Conservation (phyloP, 129 eudicot species). For the Artemisia tridentata region DNA sequence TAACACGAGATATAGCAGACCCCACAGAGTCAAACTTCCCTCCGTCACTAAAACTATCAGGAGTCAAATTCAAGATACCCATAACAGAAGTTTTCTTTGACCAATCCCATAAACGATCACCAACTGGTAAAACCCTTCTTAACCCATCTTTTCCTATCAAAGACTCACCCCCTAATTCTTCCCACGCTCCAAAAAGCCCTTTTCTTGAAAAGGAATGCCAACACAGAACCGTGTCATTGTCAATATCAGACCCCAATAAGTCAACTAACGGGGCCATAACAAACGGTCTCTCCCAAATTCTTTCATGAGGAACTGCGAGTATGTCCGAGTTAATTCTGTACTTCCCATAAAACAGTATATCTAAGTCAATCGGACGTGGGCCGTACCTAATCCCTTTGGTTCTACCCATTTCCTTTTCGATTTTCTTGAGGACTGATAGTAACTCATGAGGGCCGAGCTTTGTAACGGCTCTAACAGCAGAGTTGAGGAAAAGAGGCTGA, state of each 20-base stretch:
- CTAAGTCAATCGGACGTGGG: slow-evolving; percentile 93
- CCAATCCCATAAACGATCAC: slow-evolving; percentile 69
- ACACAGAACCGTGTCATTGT: slow-evolving; percentile 45
- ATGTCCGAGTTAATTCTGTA: slow-evolving; percentile 53
- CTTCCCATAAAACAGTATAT: slow-evolving; percentile 74
- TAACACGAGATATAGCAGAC: slow-evolving; percentile 66
- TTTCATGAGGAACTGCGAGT: slow-evolving; percentile 85
- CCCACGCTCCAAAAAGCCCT: slow-evolving; percentile 73
- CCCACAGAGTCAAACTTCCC: slow-evolving; percentile 68
- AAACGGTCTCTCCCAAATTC: slow-evolving; percentile 89
- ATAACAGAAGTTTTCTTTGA: slow-evolving; percentile 74
- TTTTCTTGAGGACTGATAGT: slow-evolving; percentile 59
- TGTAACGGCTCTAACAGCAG: slow-evolving; percentile 87
- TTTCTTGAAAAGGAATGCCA: slow-evolving; percentile 67
- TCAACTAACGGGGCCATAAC: slow-evolving; percentile 91
- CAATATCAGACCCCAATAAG: slow-evolving; percentile 63
- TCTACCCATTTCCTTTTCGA: slow-evolving; percentile 86
- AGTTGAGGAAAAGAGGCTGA: slow-evolving; percentile 88
- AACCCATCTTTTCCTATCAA: slow-evolving; percentile 78
- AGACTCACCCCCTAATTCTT: slow-evolving; percentile 84
- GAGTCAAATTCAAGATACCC: slow-evolving; percentile 88
- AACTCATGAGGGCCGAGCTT: slow-evolving; percentile 80
- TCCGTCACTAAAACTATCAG: slow-evolving; percentile 97
- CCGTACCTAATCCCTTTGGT: slow-evolving; percentile 86
- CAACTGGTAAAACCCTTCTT: slow-evolving; percentile 72